Percentiles rank a stretch among this genome's conserved stretches.
Conservation (phyloP, 352 stramenopile species). For the Phytopythium helicoides region DNA sequence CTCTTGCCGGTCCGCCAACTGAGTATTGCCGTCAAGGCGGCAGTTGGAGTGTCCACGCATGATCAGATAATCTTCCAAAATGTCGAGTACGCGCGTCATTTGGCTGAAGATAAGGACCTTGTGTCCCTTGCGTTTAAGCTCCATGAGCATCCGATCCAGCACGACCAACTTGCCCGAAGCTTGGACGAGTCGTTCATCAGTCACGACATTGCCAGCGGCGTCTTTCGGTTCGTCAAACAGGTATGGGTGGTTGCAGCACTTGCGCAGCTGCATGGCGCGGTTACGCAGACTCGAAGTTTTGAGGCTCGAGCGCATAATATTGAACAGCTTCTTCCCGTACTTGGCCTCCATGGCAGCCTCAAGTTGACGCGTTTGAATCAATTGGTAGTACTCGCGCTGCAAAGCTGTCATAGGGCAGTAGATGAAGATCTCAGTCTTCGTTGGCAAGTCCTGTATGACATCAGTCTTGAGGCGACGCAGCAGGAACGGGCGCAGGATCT, state of each 20-base stretch:
- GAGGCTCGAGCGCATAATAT: conserved; percentile 34
- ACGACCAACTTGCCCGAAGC: conserved; percentile 98
- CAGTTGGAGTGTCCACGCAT: conserved; percentile 92
- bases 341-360: conserved; percentile 83
- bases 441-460: conserved; percentile 92
- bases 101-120: conserved; percentile 99
- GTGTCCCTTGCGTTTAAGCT: conserved; percentile 94
- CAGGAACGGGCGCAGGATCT: conserved; percentile 98
- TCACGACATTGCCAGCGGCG: conserved; percentile 18
- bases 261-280: too few relatives aligned
- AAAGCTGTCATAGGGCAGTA: conserved; percentile 95
- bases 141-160: conserved; percentile 96
- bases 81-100: conserved; percentile 98
- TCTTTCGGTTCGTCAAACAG: too few relatives aligned
- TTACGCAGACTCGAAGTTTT: conserved; percentile 42
- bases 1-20: conserved; percentile 90
- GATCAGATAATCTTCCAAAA: conserved; percentile 95
- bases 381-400: conserved; percentile 93
- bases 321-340: conserved; percentile 48
- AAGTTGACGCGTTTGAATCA: conserved; percentile 91
- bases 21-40: conserved; percentile 95
- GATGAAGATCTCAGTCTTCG: conserved; percentile 97
- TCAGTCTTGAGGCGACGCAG: too few relatives aligned
- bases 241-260: too few relatives aligned
- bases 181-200: conserved; percentile 90